A percentile compares a stretch with the other conserved stretches of the same genome.
These are phyloP conservation scores for Papiliotrema fonsecae DNA, from an alignment of 1,284 basidiomycete genomes.

Conservation along the genomic window DNA sequence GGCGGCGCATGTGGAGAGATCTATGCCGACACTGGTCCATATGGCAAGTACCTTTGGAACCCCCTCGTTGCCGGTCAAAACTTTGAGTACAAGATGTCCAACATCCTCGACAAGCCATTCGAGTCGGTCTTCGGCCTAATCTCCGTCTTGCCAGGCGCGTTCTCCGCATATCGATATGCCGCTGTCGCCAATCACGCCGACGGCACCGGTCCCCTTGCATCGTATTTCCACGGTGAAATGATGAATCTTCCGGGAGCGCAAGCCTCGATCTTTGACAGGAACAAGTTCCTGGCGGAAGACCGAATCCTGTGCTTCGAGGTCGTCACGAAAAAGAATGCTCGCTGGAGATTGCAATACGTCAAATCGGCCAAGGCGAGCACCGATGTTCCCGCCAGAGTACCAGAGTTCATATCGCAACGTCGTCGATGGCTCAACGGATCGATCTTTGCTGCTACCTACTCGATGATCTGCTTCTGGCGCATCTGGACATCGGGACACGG, in stretches of 20 bases:
- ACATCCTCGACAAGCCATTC: constrained; percentile 86
- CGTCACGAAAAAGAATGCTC: constrained; percentile 42
- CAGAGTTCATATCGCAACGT: constrained; percentile 86
- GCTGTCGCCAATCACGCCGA: constrained; percentile 74
- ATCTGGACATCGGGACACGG: constrained; percentile 89
- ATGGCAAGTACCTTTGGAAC: constrained; percentile 73
- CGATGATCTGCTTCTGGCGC: constrained; percentile 73
- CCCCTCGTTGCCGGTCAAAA: constrained; percentile 88
- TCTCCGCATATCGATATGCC: constrained; percentile 85
- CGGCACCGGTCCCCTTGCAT: constrained; percentile 79
- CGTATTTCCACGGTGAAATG: constrained; percentile 86
- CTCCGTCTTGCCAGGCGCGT: constrained; percentile 77
- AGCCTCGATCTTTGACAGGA: constrained; percentile 57
- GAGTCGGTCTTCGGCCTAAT: constrained; percentile 91
- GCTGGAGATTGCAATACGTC: constrained; percentile 73
- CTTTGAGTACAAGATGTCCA: constrained; percentile 78
- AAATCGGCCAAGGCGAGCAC: constrained; percentile 85
- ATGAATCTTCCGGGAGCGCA: constrained; percentile 56
- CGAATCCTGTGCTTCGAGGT: constrained; percentile 45
- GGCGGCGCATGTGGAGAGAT: constrained; percentile 88
- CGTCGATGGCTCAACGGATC: constrained; percentile 82
- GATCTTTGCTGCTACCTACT: constrained; percentile 68
- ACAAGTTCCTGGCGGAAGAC: constrained; percentile 78
- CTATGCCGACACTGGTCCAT: constrained; percentile 52
- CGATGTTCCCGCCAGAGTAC: constrained; percentile 68